Base-by-base conservation (phyloP, 768 basidiomycete genomes). In the Exsudoporus frostii region DNA sequence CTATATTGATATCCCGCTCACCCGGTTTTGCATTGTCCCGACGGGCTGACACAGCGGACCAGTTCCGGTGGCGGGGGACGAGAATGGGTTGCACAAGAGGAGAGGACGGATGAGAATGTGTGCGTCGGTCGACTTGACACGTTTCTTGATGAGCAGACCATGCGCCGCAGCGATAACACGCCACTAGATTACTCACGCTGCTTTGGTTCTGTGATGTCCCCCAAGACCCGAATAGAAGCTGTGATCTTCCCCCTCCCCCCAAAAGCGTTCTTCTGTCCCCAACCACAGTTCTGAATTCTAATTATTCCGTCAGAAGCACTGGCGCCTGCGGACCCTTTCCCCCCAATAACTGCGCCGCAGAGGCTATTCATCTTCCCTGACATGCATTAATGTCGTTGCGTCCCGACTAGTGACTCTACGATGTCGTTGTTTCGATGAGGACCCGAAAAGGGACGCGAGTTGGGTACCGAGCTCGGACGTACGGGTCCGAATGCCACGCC, bases 61-160 rank as follows among this genome's bases (percentile, higher is more conserved):
- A 51, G 62, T 15, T 65, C 63, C 56, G 54, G 47, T 17, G n/a
- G 30, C 5, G 4, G 29, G n/a, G 38, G 19, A 17, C 51, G 19
- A 33, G 33, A 39, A n/a, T n/a, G 42, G 19, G 8, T 10, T 27
- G 13, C n/a, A n/a, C n/a, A n/a, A n/a, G n/a, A n/a, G n/a, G n/a
- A n/a, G n/a, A n/a, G n/a, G 3, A 27, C 42, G 24, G 41, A 51
- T 34, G 2, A 29, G 19, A 56, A 48, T 9, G 49, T 48, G 27
- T 17, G 43, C 42, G 57, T 64, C 57, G 60, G 57, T 37, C 33
- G 10, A 53, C 51, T 7, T 39, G 53, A 54, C 60, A 59, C 64
- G 64, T 64, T 55, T 42, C 10, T 48, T 45, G 14, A n/a, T 20
- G 62, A 51, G 4, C 45, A 11, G n/a, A 24, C 15, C 3, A 30